A percentile compares a stretch with the other conserved stretches of the same genome.
phyloP scores from a whole-genome alignment of 129 eudicot genomes.

The Glebionis coronaria region DNA sequence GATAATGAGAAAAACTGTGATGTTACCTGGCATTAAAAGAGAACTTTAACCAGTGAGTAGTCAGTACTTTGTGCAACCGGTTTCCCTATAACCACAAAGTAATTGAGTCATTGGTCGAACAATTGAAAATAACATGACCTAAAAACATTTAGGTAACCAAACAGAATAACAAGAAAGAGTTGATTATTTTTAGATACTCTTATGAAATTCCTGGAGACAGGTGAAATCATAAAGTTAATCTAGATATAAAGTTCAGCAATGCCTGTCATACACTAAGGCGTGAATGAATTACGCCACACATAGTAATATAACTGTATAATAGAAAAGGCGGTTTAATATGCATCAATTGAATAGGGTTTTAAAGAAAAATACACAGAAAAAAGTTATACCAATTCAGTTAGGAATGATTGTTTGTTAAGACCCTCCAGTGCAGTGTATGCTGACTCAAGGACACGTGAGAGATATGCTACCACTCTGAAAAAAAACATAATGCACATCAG shows the following conservation, averaged over 20 bases:
- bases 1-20: neutral
- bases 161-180: neutral
- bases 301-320: neutral
- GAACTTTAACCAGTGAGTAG: slow-evolving; percentile 79
- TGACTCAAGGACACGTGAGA: slow-evolving; percentile 89
- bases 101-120: neutral
- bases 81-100: slow-evolving; percentile 54
- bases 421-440: slow-evolving; percentile 93
- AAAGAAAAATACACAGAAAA: neutral
- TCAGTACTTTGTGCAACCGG: slow-evolving; percentile 78
- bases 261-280: too few relatives aligned
- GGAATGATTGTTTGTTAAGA: slow-evolving; percentile 85
- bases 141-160: neutral
- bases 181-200: neutral
- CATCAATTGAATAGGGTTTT: neutral
- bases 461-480: slow-evolving; percentile 81
- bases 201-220: too few relatives aligned
- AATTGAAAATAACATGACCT: slow-evolving; percentile 6
- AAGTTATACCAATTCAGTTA: slow-evolving; percentile 72
- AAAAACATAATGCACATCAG: neutral
- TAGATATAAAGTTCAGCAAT: too few relatives aligned
- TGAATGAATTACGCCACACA: too few relatives aligned
- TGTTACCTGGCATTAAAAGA: slow-evolving; percentile 83
- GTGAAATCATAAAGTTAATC: too few relatives aligned
- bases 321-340: slow-evolving; percentile 1